These are phyloP conservation scores for Pelargonium fulgidum DNA, from an alignment of 441 rosid species.

Conservation along the genomic window DNA sequence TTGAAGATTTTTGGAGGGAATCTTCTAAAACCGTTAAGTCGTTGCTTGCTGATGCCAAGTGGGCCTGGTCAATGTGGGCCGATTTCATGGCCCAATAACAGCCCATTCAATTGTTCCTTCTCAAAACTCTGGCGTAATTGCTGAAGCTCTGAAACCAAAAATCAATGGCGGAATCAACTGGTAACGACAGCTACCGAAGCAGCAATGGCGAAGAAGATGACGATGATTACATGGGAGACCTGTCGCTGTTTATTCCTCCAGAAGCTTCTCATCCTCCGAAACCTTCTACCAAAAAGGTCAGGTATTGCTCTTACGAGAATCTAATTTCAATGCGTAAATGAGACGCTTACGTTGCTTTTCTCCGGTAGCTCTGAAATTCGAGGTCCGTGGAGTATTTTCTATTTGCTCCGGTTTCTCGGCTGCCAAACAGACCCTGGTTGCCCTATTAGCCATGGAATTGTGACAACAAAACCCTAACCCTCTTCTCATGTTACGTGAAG, in stretches of 20 bases:
- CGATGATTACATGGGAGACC: slow-evolving; percentile 27
- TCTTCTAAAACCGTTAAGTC: slow-evolving; percentile 7
- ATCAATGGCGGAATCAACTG: slow-evolving; percentile 7
- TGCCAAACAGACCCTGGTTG: background rate
- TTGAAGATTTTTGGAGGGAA: background rate
- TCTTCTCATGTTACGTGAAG: background rate
- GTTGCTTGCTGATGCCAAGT: background rate
- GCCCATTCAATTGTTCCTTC: slow-evolving; percentile 5
- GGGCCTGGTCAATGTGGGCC: background rate
- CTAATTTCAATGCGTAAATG: background rate
- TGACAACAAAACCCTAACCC: background rate
- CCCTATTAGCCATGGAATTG: background rate
- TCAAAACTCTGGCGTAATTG: background rate
- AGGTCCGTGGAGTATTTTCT: background rate
- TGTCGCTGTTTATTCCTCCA: slow-evolving; percentile 61
- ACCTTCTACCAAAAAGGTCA: slow-evolving; percentile 36
- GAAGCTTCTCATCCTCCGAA: slow-evolving; percentile 38
- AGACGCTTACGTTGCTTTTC: background rate
- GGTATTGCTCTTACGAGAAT: background rate
- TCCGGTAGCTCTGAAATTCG: background rate
- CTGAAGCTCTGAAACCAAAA: background rate
- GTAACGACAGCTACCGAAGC: background rate
- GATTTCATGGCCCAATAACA: background rate
- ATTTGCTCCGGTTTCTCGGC: slow-evolving; percentile 5
- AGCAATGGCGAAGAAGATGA: background rate